phyloP scores from a whole-genome alignment of 192 early-diverging fungal species.

The Chytriomyces sp. region DNA sequence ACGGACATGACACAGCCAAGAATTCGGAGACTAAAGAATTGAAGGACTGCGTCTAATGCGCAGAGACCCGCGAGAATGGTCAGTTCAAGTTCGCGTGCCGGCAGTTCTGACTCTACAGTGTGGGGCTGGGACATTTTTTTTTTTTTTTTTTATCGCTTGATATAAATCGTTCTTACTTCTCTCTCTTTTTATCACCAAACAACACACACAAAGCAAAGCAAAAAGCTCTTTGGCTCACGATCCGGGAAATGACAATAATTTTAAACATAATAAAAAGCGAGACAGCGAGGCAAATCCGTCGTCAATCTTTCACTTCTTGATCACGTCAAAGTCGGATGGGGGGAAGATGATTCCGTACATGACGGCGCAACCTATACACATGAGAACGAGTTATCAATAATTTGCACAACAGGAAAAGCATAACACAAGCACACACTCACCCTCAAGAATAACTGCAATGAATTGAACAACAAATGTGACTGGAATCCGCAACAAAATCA shows the following conservation, averaged over 20 bases:
- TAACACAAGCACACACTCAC: not conserved
- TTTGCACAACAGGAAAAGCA: no score
- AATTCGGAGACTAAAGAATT: not conserved
- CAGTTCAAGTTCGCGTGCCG: not conserved
- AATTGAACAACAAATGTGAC: conserved; percentile 56
- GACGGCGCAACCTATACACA: conserved; percentile 33
- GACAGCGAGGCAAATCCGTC: not conserved
- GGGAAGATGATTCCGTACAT: conserved; percentile 58
- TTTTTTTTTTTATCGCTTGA: not conserved
- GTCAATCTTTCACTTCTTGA: conserved; percentile 49
- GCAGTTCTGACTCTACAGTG: not conserved
- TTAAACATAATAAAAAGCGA: not conserved
- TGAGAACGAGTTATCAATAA: no score
- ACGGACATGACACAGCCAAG: not conserved
- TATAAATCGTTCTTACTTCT: not conserved
- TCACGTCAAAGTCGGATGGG: conserved; percentile 55
- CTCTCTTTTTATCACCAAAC: not conserved
- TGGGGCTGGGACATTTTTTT: not conserved
- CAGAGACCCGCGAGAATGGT: not conserved
- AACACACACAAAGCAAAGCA: not conserved
- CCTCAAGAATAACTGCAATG: conserved; percentile 56
- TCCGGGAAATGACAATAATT: not conserved
- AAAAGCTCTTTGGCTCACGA: not conserved
- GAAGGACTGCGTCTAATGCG: not conserved
- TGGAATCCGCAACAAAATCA: conserved; percentile 50